Evolutionary conservation across 306 rosid species (phyloP).

Genomic region (Sechiopsis laciniata): DNA sequence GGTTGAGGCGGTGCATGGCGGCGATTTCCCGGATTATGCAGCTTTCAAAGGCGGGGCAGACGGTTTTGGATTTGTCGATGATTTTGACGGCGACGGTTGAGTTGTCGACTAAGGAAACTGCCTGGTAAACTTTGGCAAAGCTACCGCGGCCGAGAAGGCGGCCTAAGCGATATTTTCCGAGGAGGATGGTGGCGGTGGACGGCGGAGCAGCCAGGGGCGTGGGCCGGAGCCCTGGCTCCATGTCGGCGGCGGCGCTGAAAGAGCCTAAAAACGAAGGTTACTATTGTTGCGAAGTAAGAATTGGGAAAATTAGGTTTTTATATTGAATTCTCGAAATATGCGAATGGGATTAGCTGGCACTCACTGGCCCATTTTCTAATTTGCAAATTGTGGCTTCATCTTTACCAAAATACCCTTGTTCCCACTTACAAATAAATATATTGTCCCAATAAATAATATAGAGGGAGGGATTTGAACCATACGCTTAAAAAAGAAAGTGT

Average conservation of each 20-base stretch:
- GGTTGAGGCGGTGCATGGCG: slow-evolving; percentile 76
- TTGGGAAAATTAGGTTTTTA: neutral
- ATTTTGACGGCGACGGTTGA: slow-evolving; percentile 60
- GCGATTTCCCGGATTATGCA: slow-evolving; percentile 61
- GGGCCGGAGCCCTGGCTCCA: slow-evolving; percentile 42
- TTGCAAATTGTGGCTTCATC: neutral
- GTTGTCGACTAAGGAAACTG: slow-evolving; percentile 43
- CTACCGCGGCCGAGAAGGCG: slow-evolving; percentile 66
- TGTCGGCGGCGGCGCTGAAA: slow-evolving; percentile 5
- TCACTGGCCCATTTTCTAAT: neutral
- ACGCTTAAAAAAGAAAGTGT: too few relatives aligned
- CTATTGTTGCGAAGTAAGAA: neutral
- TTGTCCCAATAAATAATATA: too few relatives aligned
- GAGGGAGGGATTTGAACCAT: too few relatives aligned
- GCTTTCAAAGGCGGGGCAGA: slow-evolving; percentile 46
- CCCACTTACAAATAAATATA: too few relatives aligned
- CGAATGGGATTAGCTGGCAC: slow-evolving; percentile 9
- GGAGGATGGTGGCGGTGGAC: slow-evolving; percentile 29
- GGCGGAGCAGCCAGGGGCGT: neutral
- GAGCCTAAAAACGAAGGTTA: neutral
- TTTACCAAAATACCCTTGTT: slow-evolving; percentile 4
- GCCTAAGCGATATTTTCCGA: slow-evolving; percentile 49
- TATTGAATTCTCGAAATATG: neutral
- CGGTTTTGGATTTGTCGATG: slow-evolving; percentile 58
- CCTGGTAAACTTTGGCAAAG: slow-evolving; percentile 79